Evolutionary conservation across 2,329 filamentous ascomycete genomes (phyloP).

Genomic region (Teratosphaeria zuluensis): DNA sequence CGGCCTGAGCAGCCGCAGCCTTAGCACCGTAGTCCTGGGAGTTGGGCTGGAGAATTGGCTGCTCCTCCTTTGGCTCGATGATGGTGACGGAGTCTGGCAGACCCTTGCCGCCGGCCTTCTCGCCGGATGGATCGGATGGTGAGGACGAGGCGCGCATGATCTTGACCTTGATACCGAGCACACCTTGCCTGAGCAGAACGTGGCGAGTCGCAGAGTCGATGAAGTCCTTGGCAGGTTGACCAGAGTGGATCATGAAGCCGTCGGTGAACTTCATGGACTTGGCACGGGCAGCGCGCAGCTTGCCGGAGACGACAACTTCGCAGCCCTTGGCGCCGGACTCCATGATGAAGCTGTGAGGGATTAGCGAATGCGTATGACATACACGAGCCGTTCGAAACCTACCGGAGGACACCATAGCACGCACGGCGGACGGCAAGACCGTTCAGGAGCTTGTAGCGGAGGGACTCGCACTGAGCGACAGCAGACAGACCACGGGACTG

Average conservation of each 20-base stretch:
- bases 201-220: constrained; percentile 97
- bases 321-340: constrained; percentile 99
- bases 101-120: constrained; percentile 92
- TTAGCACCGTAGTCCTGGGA: constrained; percentile 99
- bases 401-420: constrained; percentile 91
- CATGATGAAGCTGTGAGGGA: constrained; percentile 86
- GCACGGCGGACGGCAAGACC: constrained; percentile 96
- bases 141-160: constrained; percentile 88
- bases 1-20: constrained; percentile 55
- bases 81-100: constrained; percentile 98
- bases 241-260: constrained; percentile 99
- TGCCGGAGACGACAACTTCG: constrained; percentile 98
- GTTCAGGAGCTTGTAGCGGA: constrained; percentile 99
- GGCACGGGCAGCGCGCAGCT: constrained; percentile 96
- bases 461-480: constrained; percentile 99
- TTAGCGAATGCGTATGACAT: background rate
- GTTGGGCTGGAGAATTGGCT: constrained; percentile 85
- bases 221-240: constrained; percentile 98
- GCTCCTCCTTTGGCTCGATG: constrained; percentile 99
- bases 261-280: constrained; percentile 99
- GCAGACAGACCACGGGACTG: constrained; percentile 99
- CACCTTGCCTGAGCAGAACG: constrained; percentile 99
- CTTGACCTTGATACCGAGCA: constrained; percentile 99
- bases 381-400: background rate
- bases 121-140: constrained; percentile 80